Evolutionary conservation across 441 rosid genomes (phyloP), one percentile per base, ranked within the genome.

Genomic region (Monsonia emarginata): DNA sequence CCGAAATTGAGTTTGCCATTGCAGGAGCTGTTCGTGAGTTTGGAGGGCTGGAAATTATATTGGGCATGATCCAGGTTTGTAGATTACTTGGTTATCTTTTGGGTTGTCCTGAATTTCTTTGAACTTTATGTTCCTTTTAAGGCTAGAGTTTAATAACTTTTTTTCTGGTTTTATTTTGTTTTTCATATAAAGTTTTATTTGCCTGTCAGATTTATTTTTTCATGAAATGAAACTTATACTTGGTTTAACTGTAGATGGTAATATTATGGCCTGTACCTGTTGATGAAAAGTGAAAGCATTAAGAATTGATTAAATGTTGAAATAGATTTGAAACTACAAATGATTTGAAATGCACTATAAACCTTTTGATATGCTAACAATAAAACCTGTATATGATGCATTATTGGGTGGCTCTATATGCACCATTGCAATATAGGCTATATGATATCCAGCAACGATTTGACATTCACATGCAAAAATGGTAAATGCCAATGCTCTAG

Each of bases 1-100:
- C 99, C 25, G 99, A 93, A 83, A 79, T 93, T 62, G 98, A 96
- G 82, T 93, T 93, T 87, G 97, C 97, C 72, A 93, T 93, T 78
- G 98, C 95, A 19, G 95, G 99, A 76, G 97, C 99, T 52, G 99
- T 96, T 69, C 89, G 82, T 61, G 97, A 93, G 65, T 93, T 69
- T 81, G 97, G 85, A 71, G 99, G 98, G 57, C 83, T 96, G 73
- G 93, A 89, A 84, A 91, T 93, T 77, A 85, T 96, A 65, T 82
- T 96, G 69, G 84, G 78, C 81, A 88, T 96, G 96, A 89, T 93
- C 79, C 87, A 88, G 99, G 99, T 92, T 76, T 44, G 73, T 71
- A 34, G 69, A 66, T 78, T 52, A 73, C 36, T 27, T 57, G n/a
- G 59, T 61, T 63, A 25, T 61, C 30, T 40, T 70, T 52, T 52